These are phyloP conservation scores for Parafenestella ontariensis DNA, from an alignment of 2,329 filamentous ascomycete genomes.

Conservation along the genomic window DNA sequence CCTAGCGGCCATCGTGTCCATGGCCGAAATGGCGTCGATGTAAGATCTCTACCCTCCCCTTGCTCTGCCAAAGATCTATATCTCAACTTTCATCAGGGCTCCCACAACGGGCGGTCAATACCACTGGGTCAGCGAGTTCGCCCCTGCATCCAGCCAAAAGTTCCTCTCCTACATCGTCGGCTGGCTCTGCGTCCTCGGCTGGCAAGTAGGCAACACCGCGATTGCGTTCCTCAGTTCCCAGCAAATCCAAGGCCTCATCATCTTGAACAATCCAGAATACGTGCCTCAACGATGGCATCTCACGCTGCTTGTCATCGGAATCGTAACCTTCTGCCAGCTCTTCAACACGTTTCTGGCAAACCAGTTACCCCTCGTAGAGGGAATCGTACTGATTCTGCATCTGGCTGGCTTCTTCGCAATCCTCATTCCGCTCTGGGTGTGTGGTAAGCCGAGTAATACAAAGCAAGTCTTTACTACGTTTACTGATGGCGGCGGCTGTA, in stretches of 20 bases:
- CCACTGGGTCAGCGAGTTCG: slow-evolving; percentile 46
- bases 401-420: slow-evolving; percentile 59
- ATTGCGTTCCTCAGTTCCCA: slow-evolving; percentile 53
- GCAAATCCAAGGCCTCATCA: slow-evolving; percentile 47
- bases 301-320: slow-evolving; percentile 56
- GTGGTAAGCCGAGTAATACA: slow-evolving; percentile 42
- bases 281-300: slow-evolving; percentile 52
- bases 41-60: not conserved
- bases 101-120: slow-evolving; percentile 45
- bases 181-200: slow-evolving; percentile 56
- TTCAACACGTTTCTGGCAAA: slow-evolving; percentile 53
- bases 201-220: slow-evolving; percentile 55
- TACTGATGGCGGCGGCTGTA: slow-evolving; percentile 51
- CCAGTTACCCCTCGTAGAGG: slow-evolving; percentile 37
- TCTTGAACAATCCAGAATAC: slow-evolving; percentile 51
- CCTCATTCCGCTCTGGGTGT: slow-evolving; percentile 45
- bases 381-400: slow-evolving; percentile 51
- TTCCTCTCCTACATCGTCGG: slow-evolving; percentile 51
- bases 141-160: slow-evolving; percentile 46
- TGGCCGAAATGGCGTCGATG: slow-evolving; percentile 25
- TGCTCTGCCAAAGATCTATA: not conserved
- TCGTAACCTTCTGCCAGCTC: slow-evolving; percentile 37
- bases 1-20: slow-evolving; percentile 4
- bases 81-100: slow-evolving; percentile 19
- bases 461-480: slow-evolving; percentile 55